Conservation (phyloP, 2,329 filamentous ascomycete species). For the Myotisia sp. region DNA sequence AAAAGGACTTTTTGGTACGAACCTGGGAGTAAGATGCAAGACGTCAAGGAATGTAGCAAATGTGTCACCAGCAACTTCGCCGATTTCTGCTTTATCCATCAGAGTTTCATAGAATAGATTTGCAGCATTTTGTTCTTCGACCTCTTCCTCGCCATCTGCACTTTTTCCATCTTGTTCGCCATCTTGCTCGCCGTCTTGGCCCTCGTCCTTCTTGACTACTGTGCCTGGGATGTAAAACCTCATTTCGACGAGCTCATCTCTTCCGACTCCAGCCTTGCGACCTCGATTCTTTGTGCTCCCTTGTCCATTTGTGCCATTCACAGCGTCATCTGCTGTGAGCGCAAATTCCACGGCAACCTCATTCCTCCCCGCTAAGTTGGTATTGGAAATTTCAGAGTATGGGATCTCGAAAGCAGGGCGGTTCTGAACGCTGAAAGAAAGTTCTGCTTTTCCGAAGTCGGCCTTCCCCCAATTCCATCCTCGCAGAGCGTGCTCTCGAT, state of each 20-base stretch:
- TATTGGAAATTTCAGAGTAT: constrained; percentile 95
- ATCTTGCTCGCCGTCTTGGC: constrained; percentile 44
- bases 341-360: constrained; percentile 94
- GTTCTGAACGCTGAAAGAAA: constrained; percentile 94
- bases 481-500: constrained; percentile 81
- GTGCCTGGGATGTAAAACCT: constrained; percentile 95
- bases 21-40: constrained; percentile 89
- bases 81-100: constrained; percentile 97
- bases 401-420: constrained; percentile 91
- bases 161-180: constrained; percentile 61
- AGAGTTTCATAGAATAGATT: constrained; percentile 96
- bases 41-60: constrained; percentile 96
- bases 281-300: constrained; percentile 59
- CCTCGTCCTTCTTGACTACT: constrained; percentile 55
- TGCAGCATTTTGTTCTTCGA: constrained; percentile 83
- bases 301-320: constrained; percentile 58
- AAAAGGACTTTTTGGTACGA: constrained; percentile 17
- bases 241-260: constrained; percentile 95
- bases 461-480: constrained; percentile 99
- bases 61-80: constrained; percentile 95
- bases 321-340: constrained; percentile 54
- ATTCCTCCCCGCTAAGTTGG: constrained; percentile 92
- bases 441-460: constrained; percentile 87
- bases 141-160: constrained; percentile 30
- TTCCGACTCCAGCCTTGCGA: constrained; percentile 75